A percentile compares a stretch with the other conserved stretches of the same genome.
These are phyloP conservation scores for Apiospora arundinis DNA, from an alignment of 2,329 filamentous ascomycete genomes.

Conservation along the genomic window DNA sequence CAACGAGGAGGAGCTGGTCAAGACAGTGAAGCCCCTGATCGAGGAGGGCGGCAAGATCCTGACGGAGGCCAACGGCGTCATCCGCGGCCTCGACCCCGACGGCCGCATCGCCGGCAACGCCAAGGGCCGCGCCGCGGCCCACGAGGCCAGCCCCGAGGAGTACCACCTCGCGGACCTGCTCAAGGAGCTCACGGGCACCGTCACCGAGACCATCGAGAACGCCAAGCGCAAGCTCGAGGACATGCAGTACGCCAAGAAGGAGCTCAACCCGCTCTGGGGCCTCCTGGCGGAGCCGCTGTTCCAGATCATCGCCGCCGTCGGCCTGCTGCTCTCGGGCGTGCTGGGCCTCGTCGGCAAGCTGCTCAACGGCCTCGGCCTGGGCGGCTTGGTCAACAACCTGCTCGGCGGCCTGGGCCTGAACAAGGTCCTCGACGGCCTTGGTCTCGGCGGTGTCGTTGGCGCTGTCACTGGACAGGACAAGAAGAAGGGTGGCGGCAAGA, in stretches of 20 bases:
- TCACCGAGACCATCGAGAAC: slow-evolving; percentile 83
- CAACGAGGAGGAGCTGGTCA: slow-evolving; percentile 87
- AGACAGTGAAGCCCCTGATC: slow-evolving; percentile 85
- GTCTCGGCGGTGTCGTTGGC: slow-evolving; percentile 59
- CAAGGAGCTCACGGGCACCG: slow-evolving; percentile 83
- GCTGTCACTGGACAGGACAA: slow-evolving; percentile 53
- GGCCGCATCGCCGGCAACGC: slow-evolving; percentile 84
- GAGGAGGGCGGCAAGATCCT: slow-evolving; percentile 85
- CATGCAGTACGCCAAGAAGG: slow-evolving; percentile 95
- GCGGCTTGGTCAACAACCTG: slow-evolving; percentile 79
- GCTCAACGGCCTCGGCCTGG: slow-evolving; percentile 81
- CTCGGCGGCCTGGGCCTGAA: slow-evolving; percentile 79
- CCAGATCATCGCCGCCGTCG: slow-evolving; percentile 91
- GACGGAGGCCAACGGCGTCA: slow-evolving; percentile 83
- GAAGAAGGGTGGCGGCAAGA: slow-evolving; percentile 35
- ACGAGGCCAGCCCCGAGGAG: slow-evolving; percentile 83
- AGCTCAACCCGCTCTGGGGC: slow-evolving; percentile 88
- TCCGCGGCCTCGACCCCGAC: slow-evolving; percentile 88
- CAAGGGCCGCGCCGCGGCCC: slow-evolving; percentile 77
- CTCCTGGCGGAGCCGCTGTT: slow-evolving; percentile 84
- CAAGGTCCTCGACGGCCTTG: slow-evolving; percentile 76
- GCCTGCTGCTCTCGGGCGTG: slow-evolving; percentile 81
- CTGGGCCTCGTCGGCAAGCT: slow-evolving; percentile 83
- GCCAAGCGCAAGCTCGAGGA: slow-evolving; percentile 88
- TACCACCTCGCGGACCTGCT: slow-evolving; percentile 83